These are phyloP conservation scores for Neopestalotiopsis sp. DNA, from an alignment of 2,329 filamentous ascomycete genomes.

Conservation along the genomic window DNA sequence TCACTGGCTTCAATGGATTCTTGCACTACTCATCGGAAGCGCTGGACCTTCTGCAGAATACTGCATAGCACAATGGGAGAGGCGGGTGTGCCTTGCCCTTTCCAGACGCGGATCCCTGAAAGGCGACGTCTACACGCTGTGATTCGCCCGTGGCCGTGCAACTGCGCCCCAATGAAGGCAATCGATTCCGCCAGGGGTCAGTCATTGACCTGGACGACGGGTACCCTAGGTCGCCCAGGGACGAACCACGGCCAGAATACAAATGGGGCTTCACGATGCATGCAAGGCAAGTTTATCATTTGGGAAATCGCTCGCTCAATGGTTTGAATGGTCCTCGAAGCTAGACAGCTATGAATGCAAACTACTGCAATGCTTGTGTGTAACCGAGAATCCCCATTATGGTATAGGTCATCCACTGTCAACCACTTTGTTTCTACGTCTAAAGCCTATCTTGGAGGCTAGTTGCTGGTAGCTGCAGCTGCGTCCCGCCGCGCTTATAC, in stretches of 20 bases:
- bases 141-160: constrained; percentile 24
- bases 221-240: constrained; percentile 11
- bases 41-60: constrained; percentile 2
- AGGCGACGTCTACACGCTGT: constrained; percentile 12
- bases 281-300: constrained; percentile 22
- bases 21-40: constrained; percentile 4
- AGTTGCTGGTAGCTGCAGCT: not conserved
- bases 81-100: constrained; percentile 34
- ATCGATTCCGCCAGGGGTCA: constrained; percentile 20
- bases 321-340: not conserved
- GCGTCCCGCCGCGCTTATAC: not conserved
- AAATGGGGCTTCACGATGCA: constrained; percentile 23
- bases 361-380: not conserved
- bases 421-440: not conserved
- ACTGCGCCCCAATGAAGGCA: constrained; percentile 25
- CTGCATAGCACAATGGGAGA: not conserved
- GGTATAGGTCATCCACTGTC: not conserved
- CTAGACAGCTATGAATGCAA: constrained; percentile 5
- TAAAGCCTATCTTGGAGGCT: not conserved
- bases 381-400: not conserved
- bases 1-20: not conserved
- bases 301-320: not conserved
- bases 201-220: constrained; percentile 22
- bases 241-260: constrained; percentile 29
- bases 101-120: constrained; percentile 24